Evolutionary conservation across 306 rosid species (phyloP).

Genomic region (Vachellia pachyceras): DNA sequence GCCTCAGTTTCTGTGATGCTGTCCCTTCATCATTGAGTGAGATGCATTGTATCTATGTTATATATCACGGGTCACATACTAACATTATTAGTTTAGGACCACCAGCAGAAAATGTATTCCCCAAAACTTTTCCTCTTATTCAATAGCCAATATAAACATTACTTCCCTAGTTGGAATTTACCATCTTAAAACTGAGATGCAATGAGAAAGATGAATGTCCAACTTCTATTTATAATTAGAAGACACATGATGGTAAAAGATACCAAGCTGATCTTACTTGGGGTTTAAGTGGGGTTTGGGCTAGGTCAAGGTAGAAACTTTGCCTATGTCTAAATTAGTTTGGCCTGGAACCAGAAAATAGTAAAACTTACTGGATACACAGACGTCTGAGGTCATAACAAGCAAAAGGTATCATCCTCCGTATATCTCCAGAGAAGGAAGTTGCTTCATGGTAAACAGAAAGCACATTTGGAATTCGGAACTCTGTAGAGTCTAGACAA

Average conservation of each 20-base stretch:
- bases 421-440: not conserved
- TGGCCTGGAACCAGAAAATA: conserved; percentile 24
- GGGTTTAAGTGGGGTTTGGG: conserved; percentile 6
- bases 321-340: conserved; percentile 28
- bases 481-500: not conserved
- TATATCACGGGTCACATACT: not conserved
- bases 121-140: not conserved
- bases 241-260: not conserved
- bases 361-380: not conserved
- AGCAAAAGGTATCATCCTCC: conserved; percentile 19
- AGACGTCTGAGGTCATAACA: conserved; percentile 8
- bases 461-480: conserved; percentile 30
- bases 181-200: not conserved
- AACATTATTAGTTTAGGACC: conserved; percentile 1
- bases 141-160: not conserved
- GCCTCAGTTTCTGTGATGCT: not conserved
- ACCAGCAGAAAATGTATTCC: conserved; percentile 3
- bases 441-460: conserved; percentile 6
- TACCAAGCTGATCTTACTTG: not conserved
- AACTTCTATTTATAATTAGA: not conserved
- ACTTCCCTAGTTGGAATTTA: not conserved
- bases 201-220: conserved; percentile 6
- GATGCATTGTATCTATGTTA: not conserved
- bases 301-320: conserved; percentile 9
- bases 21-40: not conserved